A percentile compares a stretch with the other conserved stretches of the same genome.
These are phyloP conservation scores for Fusarium secorum DNA, from an alignment of 2,329 filamentous ascomycete species.

Conservation along the genomic window DNA sequence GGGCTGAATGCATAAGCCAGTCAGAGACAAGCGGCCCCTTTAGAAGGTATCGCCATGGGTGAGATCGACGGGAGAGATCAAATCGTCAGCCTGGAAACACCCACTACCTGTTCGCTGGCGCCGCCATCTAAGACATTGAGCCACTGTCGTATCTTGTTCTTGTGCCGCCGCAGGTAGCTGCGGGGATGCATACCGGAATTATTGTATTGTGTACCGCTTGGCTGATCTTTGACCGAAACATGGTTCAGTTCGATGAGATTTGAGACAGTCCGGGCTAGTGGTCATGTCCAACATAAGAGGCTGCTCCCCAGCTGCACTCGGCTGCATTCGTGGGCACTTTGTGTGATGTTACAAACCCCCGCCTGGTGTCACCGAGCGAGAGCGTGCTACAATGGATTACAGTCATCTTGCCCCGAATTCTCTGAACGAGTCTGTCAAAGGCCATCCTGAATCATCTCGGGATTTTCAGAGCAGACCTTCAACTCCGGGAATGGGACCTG, in stretches of 20 bases:
- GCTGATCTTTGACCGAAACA: not conserved
- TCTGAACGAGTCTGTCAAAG: conserved; percentile 21
- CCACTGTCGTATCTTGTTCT: conserved; percentile 8
- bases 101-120: conserved; percentile 9
- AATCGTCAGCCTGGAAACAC: conserved; percentile 6
- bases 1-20: conserved; percentile 7
- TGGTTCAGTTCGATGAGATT: conserved; percentile 1
- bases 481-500: conserved; percentile 34
- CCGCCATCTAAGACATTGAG: conserved; percentile 33
- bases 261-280: conserved; percentile 21
- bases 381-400: conserved; percentile 35
- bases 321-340: not conserved
- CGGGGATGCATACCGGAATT: conserved; percentile 24
- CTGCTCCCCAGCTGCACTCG: conserved; percentile 7
- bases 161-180: not conserved
- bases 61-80: conserved; percentile 24
- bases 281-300: conserved; percentile 20
- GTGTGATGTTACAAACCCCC: not conserved
- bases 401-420: conserved; percentile 36
- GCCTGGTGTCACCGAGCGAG: not conserved
- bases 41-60: not conserved
- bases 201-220: not conserved
- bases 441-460: conserved; percentile 13
- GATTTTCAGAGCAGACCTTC: conserved; percentile 36
- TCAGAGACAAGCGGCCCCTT: conserved; percentile 1